Evolutionary conservation across 768 basidiomycete species (phyloP).

Genomic region (Cystoderma amianthinum): DNA sequence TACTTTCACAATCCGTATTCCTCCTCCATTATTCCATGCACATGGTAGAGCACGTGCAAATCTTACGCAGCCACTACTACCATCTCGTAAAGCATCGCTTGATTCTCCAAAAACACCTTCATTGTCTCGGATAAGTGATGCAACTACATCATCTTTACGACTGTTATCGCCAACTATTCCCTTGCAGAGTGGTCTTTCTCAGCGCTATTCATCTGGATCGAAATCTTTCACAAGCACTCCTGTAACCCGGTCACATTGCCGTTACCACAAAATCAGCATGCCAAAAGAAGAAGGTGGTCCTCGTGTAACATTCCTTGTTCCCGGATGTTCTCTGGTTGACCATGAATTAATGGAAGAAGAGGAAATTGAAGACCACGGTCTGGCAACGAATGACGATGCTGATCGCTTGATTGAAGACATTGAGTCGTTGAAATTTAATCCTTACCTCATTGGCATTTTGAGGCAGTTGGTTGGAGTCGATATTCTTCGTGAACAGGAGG

Average conservation of each 20-base stretch:
- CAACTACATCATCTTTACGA: background rate
- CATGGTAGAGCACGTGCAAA: slow-evolving; percentile 17
- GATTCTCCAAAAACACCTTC: slow-evolving; percentile 9
- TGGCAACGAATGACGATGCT: slow-evolving; percentile 45
- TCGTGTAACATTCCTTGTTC: slow-evolving; percentile 58
- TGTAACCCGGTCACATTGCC: slow-evolving; percentile 63
- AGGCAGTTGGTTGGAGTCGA: slow-evolving; percentile 61
- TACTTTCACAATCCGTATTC: slow-evolving; percentile 8
- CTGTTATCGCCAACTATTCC: slow-evolving; percentile 1
- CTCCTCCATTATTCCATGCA: slow-evolving; percentile 26
- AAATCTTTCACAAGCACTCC: slow-evolving; percentile 29
- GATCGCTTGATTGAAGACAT: slow-evolving; percentile 38
- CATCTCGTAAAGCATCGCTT: background rate
- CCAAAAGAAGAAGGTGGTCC: slow-evolving; percentile 45
- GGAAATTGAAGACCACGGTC: slow-evolving; percentile 54
- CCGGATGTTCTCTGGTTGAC: slow-evolving; percentile 60
- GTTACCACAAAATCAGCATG: slow-evolving; percentile 62
- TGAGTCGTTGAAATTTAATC: slow-evolving; percentile 41
- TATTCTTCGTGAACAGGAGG: slow-evolving; percentile 55
- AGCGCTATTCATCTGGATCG: slow-evolving; percentile 7
- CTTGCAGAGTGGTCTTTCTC: slow-evolving; percentile 9
- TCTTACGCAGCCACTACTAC: background rate
- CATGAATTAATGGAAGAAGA: slow-evolving; percentile 50
- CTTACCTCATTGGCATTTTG: slow-evolving; percentile 48
- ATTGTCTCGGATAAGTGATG: background rate